These are phyloP conservation scores for Candida railenensis DNA, from an alignment of 805 yeast genomes.

Conservation along the genomic window DNA sequence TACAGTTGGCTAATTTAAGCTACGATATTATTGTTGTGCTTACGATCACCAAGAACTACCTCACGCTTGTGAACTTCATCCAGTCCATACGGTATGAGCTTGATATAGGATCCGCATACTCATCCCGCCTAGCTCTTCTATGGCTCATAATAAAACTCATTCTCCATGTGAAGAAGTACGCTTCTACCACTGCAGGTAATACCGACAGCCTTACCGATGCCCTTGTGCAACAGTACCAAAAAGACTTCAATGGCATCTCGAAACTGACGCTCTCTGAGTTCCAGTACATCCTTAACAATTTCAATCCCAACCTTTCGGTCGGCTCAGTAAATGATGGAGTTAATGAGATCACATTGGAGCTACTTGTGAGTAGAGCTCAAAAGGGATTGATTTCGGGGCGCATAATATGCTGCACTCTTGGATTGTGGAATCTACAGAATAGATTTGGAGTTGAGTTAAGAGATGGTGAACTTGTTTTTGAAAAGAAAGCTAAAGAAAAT, in stretches of 20 bases:
- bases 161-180: neutral
- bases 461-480: conserved; percentile 6
- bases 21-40: conserved; percentile 32
- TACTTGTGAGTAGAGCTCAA: conserved; percentile 14
- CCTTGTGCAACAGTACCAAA: neutral
- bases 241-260: neutral
- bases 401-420: conserved; percentile 33
- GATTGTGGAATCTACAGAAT: conserved; percentile 35
- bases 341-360: conserved; percentile 10
- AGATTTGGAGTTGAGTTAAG: conserved; percentile 11
- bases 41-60: conserved; percentile 27
- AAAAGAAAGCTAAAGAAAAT: conserved; percentile 1
- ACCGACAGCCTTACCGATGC: neutral
- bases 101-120: conserved; percentile 4
- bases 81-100: conserved; percentile 21
- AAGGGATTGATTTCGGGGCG: conserved; percentile 24
- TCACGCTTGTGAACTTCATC: conserved; percentile 26
- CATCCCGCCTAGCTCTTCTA: neutral
- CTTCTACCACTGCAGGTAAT: neutral
- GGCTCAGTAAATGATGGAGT: neutral
- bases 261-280: neutral
- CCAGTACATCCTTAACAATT: neutral
- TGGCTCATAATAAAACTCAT: neutral
- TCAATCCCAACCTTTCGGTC: neutral
- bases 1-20: conserved; percentile 27